These are phyloP conservation scores for Ophiostoma sp. DNA, from an alignment of 2,329 filamentous ascomycete species.

Conservation along the genomic window DNA sequence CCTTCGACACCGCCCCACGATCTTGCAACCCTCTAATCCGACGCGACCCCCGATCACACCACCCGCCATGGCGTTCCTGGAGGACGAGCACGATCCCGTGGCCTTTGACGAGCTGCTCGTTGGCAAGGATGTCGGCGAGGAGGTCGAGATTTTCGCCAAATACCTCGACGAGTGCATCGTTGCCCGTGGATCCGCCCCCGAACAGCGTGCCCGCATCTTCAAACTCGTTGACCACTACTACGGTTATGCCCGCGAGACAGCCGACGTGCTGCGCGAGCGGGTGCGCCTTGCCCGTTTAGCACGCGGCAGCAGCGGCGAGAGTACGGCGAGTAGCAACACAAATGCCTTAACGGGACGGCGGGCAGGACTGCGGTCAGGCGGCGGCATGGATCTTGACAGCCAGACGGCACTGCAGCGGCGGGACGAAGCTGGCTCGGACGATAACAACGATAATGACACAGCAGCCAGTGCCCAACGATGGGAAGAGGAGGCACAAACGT, in stretches of 20 bases:
- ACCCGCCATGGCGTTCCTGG: constrained; percentile 35
- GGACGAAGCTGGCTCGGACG: constrained; percentile 31
- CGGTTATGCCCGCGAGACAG: constrained; percentile 52
- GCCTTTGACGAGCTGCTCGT: constrained; percentile 40
- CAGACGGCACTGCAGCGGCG: constrained; percentile 36
- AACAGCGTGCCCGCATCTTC: constrained; percentile 66
- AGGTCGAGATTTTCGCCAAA: constrained; percentile 85
- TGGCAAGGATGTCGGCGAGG: constrained; percentile 61
- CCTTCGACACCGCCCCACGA: neutral
- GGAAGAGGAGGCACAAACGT: constrained; percentile 84
- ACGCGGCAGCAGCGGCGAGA: constrained; percentile 27
- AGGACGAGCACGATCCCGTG: constrained; percentile 37
- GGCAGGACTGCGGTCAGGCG: constrained; percentile 12
- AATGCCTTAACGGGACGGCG: neutral
- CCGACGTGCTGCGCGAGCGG: constrained; percentile 46
- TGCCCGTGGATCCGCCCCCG: constrained; percentile 48
- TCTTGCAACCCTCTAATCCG: neutral
- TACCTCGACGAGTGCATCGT: constrained; percentile 72
- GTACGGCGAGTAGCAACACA: constrained; percentile 21
- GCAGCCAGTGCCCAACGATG: constrained; percentile 56
- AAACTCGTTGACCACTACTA: constrained; percentile 67
- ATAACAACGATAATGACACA: constrained; percentile 31
- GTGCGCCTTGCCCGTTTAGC: constrained; percentile 35
- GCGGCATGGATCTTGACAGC: constrained; percentile 59
- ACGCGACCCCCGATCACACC: neutral